Base-by-base conservation (phyloP, 2,329 filamentous ascomycete genomes). In the Grosmannia huntii region DNA sequence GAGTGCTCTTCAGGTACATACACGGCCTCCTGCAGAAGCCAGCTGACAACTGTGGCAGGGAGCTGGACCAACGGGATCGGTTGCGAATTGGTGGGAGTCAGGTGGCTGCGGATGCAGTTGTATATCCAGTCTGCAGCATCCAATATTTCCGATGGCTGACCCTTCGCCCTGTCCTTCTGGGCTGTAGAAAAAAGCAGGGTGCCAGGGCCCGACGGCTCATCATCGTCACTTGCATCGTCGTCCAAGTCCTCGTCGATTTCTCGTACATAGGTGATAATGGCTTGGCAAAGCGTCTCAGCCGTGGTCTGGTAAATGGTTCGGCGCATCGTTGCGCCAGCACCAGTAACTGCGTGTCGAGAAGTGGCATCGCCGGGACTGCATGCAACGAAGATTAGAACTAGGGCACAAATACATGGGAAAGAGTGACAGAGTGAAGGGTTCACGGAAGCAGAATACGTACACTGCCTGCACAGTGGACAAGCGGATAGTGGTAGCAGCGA, bases 401-500 rank as follows among this genome's bases (percentile, higher is more conserved):
- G 31, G 11, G 38, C 12, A 21, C 51, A 36, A 19, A 28, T 5
- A 21, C 1, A 33, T 2, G 27, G 7, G 23, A 23, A 44, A 19
- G 27, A 19, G 36, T 3, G 7, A 55, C 38, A 16, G 5, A 54
- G 14, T 3, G 12, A 38, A 14, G 14, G 14, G n/a, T 11, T 4
- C 11, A 33, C 14, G 31, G 12, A 49, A 27, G 41, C 6, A 53
- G 12, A 11, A 44, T 6, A 53, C 51, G 33, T 11, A 58, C 56
- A 51, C 50, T n/a, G n/a, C 16, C 27, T 55, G 31, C 4, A 53
- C 14, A 1, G 33, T 16, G 6, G 56, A 49, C 33, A 63, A 21
- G n/a, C 62, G 62, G 3, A 58, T n/a, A 0, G 54, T 58, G 25
- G 58, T 28, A 0, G 61, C 56, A 3, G 62, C 23, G 5, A 63